Base-by-base conservation (phyloP, 306 rosid species). In the Rubus parviflorus region DNA sequence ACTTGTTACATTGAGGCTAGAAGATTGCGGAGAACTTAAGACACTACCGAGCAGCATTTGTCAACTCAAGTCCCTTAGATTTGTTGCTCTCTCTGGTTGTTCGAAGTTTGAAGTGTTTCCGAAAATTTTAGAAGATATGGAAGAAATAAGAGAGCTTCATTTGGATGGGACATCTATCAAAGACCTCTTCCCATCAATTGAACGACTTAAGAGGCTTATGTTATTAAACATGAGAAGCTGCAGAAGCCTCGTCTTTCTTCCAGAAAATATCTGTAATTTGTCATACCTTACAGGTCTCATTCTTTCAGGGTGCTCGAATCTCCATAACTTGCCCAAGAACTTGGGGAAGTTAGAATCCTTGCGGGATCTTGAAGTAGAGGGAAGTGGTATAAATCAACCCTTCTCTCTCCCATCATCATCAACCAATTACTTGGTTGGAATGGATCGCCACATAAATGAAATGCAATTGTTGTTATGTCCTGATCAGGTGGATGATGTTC, bases 81-180 rank as follows among this genome's bases (percentile, higher is more conserved):
- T 14, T 52, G 4, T 63, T 0, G 2, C 47, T 43, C 22, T 45
- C 22, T 12, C 9, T 64, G 73, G 71, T 1, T 75, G 84, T 43
- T 7, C 3, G 4, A 42, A 15, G 2, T 52, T 75, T 17, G 38
- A 42, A 25, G 54, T 15, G 14, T 16, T 81, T 64, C 70, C 81
- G 4, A 0, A 62, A 2, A 41, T 65, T n/a, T 9, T 7, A 10
- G 70, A 20, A 45, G 35, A 3, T 20, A 38, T 76, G 53, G 54
- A 68, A 42, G 51, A 22, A 68, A 1, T 68, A 7, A 68, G 54
- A 68, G 73, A 68, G n/a, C 73, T 68, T 68, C 56, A 46, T 7
- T 23, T 68, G 8, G 73, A 46, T 45, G 41, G 56, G 4, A 68
- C 73, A 0, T 41, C 57, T 40, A 3, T 68, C 15, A 22, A 13